Evolutionary conservation across 192 early-diverging fungal species (phyloP).

Genomic region (Glomus cerebriforme): DNA sequence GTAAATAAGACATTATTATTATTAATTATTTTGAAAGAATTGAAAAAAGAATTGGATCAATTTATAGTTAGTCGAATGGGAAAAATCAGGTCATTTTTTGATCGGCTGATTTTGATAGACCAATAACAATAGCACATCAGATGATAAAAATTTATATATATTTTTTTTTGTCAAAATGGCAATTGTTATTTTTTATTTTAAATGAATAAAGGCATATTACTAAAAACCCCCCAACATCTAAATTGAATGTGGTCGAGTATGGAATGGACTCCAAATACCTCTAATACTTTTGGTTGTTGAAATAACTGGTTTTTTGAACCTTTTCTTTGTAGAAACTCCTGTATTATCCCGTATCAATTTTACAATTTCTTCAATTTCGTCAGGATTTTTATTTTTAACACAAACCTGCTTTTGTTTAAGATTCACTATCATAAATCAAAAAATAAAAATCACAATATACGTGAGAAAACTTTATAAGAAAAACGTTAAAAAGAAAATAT

Average conservation of each 20-base stretch:
- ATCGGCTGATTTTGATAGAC: too few relatives aligned
- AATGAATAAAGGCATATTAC: too few relatives aligned
- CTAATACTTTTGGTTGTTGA: slow-evolving; percentile 79
- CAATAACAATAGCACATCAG: too few relatives aligned
- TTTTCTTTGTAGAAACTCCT: slow-evolving; percentile 58
- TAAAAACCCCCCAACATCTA: too few relatives aligned
- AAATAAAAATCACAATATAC: neutral
- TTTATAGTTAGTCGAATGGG: too few relatives aligned
- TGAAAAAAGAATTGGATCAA: too few relatives aligned
- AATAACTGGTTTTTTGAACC: slow-evolving; percentile 70
- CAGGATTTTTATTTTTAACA: slow-evolving; percentile 59
- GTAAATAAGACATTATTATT: neutral
- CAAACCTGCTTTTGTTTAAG: slow-evolving; percentile 66
- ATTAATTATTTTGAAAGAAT: too few relatives aligned
- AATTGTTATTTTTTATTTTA: too few relatives aligned
- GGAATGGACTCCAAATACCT: slow-evolving; percentile 85
- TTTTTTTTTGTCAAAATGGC: too few relatives aligned
- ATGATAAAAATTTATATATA: too few relatives aligned
- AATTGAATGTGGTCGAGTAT: slow-evolving; percentile 66
- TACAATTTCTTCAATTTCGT: slow-evolving; percentile 65
- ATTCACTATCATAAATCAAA: slow-evolving; percentile 47
- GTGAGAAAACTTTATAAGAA: neutral
- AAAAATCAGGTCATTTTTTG: too few relatives aligned
- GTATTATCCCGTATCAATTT: slow-evolving; percentile 65
- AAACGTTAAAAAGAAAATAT: neutral